phyloP scores from a whole-genome alignment of 1,284 basidiomycete genomes.

The Coriolopsis trogii region DNA sequence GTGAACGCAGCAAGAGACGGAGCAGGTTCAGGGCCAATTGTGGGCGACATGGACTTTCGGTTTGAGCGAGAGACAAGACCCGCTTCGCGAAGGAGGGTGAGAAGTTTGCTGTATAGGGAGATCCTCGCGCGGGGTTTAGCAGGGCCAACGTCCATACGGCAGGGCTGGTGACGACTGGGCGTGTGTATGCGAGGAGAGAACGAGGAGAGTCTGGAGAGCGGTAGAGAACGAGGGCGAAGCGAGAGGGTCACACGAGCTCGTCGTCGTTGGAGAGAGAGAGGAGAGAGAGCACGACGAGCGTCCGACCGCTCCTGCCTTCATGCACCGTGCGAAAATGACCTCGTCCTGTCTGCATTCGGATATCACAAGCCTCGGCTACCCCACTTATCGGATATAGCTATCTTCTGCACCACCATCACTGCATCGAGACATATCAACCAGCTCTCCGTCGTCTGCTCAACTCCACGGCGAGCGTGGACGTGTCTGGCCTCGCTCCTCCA shows the following conservation, averaged over 20 bases:
- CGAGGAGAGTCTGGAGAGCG: not conserved
- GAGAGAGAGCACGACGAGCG: not conserved
- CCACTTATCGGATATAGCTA: conserved; percentile 7
- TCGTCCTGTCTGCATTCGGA: too few relatives aligned
- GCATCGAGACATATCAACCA: too few relatives aligned
- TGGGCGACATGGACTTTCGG: conserved; percentile 29
- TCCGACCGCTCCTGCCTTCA: not conserved
- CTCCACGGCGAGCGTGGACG: too few relatives aligned
- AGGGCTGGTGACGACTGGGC: not conserved
- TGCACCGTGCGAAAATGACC: conserved; percentile 17
- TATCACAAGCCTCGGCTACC: conserved; percentile 18
- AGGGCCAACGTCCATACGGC: conserved; percentile 17
- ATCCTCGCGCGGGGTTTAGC: conserved; percentile 14
- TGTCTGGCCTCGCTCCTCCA: too few relatives aligned
- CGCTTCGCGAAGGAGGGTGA: conserved; percentile 24
- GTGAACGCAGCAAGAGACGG: conserved; percentile 20
- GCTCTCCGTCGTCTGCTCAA: too few relatives aligned
- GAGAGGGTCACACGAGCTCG: conserved; percentile 23
- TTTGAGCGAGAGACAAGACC: conserved; percentile 22
- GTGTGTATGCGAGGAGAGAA: not conserved
- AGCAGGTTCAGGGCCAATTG: conserved; percentile 31
- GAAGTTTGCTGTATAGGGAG: conserved; percentile 27
- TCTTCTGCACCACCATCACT: too few relatives aligned
- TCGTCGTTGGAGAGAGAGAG: not conserved
- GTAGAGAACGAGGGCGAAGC: not conserved